Conservation (phyloP, 176 grass and related monocot genomes). For the Cenchrus purpureus region DNA sequence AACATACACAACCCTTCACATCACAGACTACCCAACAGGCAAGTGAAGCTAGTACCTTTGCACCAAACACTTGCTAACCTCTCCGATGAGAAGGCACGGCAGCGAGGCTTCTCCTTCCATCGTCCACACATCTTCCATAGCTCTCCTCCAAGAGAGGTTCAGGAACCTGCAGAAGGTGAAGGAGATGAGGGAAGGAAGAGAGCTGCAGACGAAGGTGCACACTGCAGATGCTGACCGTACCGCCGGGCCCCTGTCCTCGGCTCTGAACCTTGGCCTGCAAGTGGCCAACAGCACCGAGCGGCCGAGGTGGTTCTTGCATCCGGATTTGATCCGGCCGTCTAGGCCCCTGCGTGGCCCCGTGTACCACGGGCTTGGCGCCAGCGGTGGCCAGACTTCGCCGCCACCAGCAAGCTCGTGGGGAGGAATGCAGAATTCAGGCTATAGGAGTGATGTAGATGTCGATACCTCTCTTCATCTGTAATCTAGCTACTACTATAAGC, state of each 20-base stretch:
- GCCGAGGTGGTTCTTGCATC: constrained; percentile 84
- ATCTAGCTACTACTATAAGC: constrained; percentile 39
- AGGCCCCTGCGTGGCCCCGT: constrained; percentile 32
- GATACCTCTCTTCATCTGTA: constrained; percentile 97
- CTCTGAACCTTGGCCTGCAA: constrained; percentile 27
- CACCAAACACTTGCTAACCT: constrained; percentile 40
- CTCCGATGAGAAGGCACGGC: constrained; percentile 64
- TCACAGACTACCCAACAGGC: constrained; percentile 33
- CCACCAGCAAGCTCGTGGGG: constrained; percentile 34
- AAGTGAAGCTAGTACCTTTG: constrained; percentile 39
- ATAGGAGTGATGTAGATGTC: constrained; percentile 69
- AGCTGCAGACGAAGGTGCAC: constrained; percentile 54
- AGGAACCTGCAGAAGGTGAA: constrained; percentile 90
- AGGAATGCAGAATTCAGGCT: constrained; percentile 61
- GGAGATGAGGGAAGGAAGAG: constrained; percentile 83
- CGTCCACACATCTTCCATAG: constrained; percentile 83
- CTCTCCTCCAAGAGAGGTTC: constrained; percentile 95
- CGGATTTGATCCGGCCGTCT: constrained; percentile 70
- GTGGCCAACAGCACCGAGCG: constrained; percentile 25
- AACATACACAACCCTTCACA: constrained; percentile 33
- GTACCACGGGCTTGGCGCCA: constrained; percentile 4
- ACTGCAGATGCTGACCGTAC: constrained; percentile 23
- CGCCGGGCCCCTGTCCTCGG: not conserved
- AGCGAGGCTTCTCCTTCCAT: constrained; percentile 56
- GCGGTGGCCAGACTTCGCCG: constrained; percentile 9